Base-by-base conservation (phyloP, 257 asterid genomes). In the Marsdenia floribunda region DNA sequence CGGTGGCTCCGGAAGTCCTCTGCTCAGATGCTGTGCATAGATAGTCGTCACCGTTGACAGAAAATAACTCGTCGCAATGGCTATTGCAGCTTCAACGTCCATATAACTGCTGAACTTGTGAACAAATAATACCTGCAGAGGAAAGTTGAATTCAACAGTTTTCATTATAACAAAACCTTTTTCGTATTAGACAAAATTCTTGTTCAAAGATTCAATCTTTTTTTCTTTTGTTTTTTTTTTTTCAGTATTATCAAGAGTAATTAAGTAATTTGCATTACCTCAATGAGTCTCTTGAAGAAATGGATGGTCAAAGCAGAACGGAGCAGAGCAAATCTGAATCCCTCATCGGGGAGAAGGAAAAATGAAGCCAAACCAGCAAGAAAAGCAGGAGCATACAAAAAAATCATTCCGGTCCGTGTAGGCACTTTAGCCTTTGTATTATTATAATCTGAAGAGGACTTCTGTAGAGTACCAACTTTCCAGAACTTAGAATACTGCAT, bases 401-500 rank as follows among this genome's bases (percentile, higher is more conserved):
- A 29, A 29, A 29, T 29, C 33, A 29, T 29, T 29, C 33, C 33
- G 33, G 33, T 29, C 1, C 33, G 1, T 0, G 33, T 29, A 1
- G 33, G 1, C 33, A 29, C 33, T 29, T 29, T 29, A 29, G 33
- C 33, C 33, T 29, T 29, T 29, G 33, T 29, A 29, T 29, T 29
- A 29, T 29, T 29, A 29, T 29, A 1, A 29, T 29, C 33, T 29
- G 33, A 29, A 29, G 33, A 29, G 33, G 33, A 29, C 33, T 29
- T 29, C 33, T 29, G 33, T 0, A 29, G 33, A 29, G 33, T 29
- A 29, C 33, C 33, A 29, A 29, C 33, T 0, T 77, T 88, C 80
- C 80, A 86, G 78, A 92, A 89, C 80, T 92, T 92, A 65, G 98
- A 89, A 76, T 92, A 92, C 60, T 85, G 87, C 74, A 93, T 86